Evolutionary conservation across 2,329 filamentous ascomycete species (phyloP), one percentile per base, ranked within the genome.

Genomic region (Aspergillus pseudoterreus): DNA sequence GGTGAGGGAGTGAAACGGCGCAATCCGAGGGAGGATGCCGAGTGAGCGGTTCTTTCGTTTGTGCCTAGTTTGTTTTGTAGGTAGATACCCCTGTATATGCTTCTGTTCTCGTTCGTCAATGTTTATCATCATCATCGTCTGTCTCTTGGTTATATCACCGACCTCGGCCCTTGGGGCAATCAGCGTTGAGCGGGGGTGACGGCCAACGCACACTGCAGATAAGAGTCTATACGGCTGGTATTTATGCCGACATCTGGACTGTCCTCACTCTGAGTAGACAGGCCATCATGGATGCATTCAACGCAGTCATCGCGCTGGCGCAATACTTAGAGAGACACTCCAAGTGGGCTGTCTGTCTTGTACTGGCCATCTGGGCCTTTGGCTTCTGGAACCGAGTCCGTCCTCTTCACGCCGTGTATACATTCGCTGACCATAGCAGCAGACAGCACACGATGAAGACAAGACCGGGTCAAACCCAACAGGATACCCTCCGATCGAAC

Each of bases 401-500:
- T 15, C 44, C 14, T 30, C 15, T 9, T 17, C 17, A 10, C 30
- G 32, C 6, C 4, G 15, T 8, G 17, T n/a, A 36, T 36, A 14
- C 22, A 45, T 30, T 33, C n/a, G 42, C 32, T 17, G 15, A 22
- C 4, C 30, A 3, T 11, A 46, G 17, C 39, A 17, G 22, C 43
- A 33, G 22, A 14, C 33, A 5, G 2, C 21, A 6, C 17, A 14
- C 1, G 12, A 32, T 30, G 11, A 45, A 50, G 49, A 38, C 30
- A 32, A 30, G 41, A 12, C 33, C 45, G 41, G 43, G 41, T 9
- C 35, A 6, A 22, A 4, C 15, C 14, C 35, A 38, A 14, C 6
- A 38, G 61, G 54, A 17, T 66, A 64, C 43, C 62, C 65, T 2
- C 44, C 58, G 1, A 60, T 73, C 35, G 60, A 69, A 19, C 74